Evolutionary conservation across 352 stramenopile genomes (phyloP), one percentile per base, ranked within the genome.

Genomic region (Elongisporangium anandrum): DNA sequence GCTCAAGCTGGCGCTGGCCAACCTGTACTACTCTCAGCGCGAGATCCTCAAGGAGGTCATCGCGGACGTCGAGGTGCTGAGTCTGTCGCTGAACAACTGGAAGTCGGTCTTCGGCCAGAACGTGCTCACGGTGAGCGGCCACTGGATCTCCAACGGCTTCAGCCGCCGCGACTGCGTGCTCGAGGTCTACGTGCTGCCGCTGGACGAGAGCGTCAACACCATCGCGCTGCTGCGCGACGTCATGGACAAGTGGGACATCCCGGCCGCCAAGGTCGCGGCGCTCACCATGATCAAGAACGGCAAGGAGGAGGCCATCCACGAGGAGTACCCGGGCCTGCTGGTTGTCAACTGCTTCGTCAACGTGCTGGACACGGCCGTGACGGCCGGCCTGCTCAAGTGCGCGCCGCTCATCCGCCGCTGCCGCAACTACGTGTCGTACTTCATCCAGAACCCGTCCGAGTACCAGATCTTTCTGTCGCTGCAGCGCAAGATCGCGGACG

Each of bases 211-310:
- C 1, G 80, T 92, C 2, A 92, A 92, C 60, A 92, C 82, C 9
- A 87, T 90, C 53, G 82, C 82, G 20, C 52, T 92, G 57, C 74
- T 92, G 51, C 77, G 80, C 20, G 82, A 92, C 49, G 82, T 92
- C 16, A 87, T 92, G 74, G 79, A 89, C 62, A 92, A 92, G 52
- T 92, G 82, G 82, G 82, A 88, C n/a, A 89, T 92, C 53, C 72
- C 77, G 9, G 62, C 78, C 6, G 67, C 74, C 15, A 92, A 92
- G 65, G 78, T 92, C 0, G 79, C 80, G 26, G 82, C 79, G 20
- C 68, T 92, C 13, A 89, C 79, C 1, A 92, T 90, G 79, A 65
- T 82, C 23, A 73, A 77, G 24, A 72, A 79, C 20, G 57, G 61
- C 47, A 69, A 64, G 3, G 64, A 69, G 13, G 72, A 85, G n/a